These are phyloP conservation scores for Piper betle DNA, from an alignment of 164 flowering plant species.

Conservation along the genomic window DNA sequence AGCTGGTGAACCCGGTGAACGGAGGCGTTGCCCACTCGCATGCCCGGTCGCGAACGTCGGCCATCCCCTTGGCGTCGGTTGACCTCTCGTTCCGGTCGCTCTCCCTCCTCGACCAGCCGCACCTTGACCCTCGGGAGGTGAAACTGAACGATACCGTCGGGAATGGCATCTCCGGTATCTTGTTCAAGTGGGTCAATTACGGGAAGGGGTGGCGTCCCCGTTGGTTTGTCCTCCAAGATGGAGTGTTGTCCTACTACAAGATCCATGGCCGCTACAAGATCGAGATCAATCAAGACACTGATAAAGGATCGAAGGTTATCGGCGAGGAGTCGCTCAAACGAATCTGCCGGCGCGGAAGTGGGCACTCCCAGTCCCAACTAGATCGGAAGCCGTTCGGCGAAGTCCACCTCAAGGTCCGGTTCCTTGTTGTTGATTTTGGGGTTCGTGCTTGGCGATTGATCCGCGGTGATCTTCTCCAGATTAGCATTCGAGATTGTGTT, in stretches of 20 bases:
- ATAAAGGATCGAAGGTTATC: conserved; percentile 70
- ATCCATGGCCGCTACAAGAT: conserved; percentile 89
- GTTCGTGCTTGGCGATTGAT: neutral
- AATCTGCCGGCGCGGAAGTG: conserved; percentile 22
- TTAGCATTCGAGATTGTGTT: neutral
- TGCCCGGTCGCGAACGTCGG: conserved; percentile 6
- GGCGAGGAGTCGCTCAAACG: conserved; percentile 59
- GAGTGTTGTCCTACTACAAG: conserved; percentile 52
- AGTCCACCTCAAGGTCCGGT: conserved; percentile 42
- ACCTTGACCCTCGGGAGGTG: conserved; percentile 21
- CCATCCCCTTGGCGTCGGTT: neutral
- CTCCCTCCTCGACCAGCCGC: neutral
- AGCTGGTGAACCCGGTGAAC: neutral
- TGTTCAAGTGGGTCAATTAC: conserved; percentile 95
- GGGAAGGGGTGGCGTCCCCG: conserved; percentile 94
- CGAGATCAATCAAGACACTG: conserved; percentile 45
- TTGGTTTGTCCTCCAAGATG: conserved; percentile 69
- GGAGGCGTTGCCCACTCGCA: neutral
- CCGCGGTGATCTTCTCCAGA: neutral
- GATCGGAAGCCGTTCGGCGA: conserved; percentile 70
- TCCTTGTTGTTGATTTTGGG: neutral
- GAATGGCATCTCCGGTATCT: conserved; percentile 59
- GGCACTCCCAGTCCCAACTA: conserved; percentile 3
- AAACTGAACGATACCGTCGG: conserved; percentile 69
- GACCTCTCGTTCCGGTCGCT: conserved; percentile 2